Evolutionary conservation across 164 flowering plant species (phyloP), one percentile per base, ranked within the genome.

Genomic region (Magnolia officinalis): DNA sequence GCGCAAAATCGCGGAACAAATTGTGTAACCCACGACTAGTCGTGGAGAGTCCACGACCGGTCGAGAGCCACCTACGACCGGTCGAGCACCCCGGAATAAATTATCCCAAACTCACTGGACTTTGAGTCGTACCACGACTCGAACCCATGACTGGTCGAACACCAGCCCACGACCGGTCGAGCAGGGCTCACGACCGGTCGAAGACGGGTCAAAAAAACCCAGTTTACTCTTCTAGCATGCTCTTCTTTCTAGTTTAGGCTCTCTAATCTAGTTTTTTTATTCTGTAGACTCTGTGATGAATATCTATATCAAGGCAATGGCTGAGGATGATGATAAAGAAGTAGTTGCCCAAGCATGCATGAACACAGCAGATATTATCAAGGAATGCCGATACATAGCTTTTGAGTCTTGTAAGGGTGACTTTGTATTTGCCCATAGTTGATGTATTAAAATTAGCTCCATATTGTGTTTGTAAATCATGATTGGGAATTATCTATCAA

Each of bases 341-440:
- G 98, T 96, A 68, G 99, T 94, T 79, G 97, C 99, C 73, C 95
- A 96, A 82, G 94, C 97, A 80, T 96, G 99, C 76, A 89, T 81
- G 83, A 78, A 86, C 65, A 63, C 82, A 52, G 96, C 90, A 73
- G 98, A 96, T 70, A 91, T 91, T 68, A 81, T 91, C 63, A 91
- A 87, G 79, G 97, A 92, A 66, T 87, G 83, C 86, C 94, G 95
- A 72, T 94, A 87, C 77, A 63, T 82, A 76, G 87, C 89, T 72
- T 73, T 92, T 71, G 97, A 94, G 77, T 86, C 90, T 63, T 90
- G 97, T 96, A 82, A 86, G 96, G 82, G 63, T 67, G 23, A 61
- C 24, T 66, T 66, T 10, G 67, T 16, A 5, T 26, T 75, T n/a
- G 45, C 49, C 55, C 37, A 5, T 55, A 19, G 9, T 66, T 66